These are phyloP conservation scores for Ascobolus immersus DNA, from an alignment of 495 filamentous ascomycete species.

Conservation along the genomic window DNA sequence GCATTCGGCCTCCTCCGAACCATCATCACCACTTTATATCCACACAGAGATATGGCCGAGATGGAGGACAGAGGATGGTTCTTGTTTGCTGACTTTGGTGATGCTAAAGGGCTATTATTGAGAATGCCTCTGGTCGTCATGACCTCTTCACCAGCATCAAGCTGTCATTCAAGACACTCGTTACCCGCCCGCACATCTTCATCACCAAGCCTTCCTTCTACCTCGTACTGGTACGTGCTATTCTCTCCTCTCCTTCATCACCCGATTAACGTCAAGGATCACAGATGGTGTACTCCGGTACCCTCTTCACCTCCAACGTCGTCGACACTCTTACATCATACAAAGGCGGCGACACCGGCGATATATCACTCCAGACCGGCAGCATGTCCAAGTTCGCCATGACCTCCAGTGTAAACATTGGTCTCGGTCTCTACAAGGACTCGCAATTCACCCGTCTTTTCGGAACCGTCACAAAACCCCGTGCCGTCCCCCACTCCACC, in stretches of 20 bases:
- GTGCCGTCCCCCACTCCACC: conserved; percentile 33
- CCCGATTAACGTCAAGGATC: neutral
- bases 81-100: too few species aligned
- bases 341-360: conserved; percentile 24
- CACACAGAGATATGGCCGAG: too few species aligned
- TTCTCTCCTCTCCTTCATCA: neutral
- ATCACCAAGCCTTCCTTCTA: neutral
- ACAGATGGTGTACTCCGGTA: conserved; percentile 55
- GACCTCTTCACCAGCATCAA: conserved; percentile 43
- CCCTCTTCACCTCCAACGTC: conserved; percentile 71
- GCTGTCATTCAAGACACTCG: conserved; percentile 33
- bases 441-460: conserved; percentile 64
- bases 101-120: conserved; percentile 65
- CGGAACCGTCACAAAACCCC: conserved; percentile 29
- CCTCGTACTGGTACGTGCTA: neutral
- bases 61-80: too few species aligned
- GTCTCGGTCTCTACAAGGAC: conserved; percentile 82
- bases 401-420: conserved; percentile 64
- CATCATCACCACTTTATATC: too few species aligned
- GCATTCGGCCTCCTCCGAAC: too few species aligned
- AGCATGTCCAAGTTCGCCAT: conserved; percentile 63
- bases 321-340: conserved; percentile 61
- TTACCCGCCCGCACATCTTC: conserved; percentile 34
- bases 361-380: conserved; percentile 29
- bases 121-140: conserved; percentile 66